Percentiles rank a stretch among this genome's conserved stretches.
phyloP scores from a whole-genome alignment of 768 basidiomycete genomes.

The Kwoniella europaea region DNA sequence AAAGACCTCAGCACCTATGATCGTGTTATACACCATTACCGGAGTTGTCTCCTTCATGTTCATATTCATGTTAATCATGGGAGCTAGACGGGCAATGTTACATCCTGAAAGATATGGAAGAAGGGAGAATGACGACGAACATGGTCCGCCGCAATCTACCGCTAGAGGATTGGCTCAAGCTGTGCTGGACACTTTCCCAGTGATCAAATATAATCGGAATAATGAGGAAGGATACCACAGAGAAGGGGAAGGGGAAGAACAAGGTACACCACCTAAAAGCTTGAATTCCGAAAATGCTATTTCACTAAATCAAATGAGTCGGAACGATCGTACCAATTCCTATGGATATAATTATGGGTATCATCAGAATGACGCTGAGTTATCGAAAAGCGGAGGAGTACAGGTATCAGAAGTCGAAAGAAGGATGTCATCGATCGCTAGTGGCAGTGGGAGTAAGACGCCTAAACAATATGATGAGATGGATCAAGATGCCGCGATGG shows the following conservation, averaged over 20 bases:
- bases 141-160: constrained; percentile 66
- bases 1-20: constrained; percentile 78
- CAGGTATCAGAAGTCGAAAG: constrained; percentile 6
- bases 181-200: constrained; percentile 92
- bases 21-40: constrained; percentile 75
- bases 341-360: neutral
- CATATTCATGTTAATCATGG: constrained; percentile 80
- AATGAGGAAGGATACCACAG: neutral
- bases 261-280: constrained; percentile 29
- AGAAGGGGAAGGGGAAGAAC: neutral
- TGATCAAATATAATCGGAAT: constrained; percentile 73
- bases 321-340: neutral
- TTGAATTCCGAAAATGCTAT: constrained; percentile 27
- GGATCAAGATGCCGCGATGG: neutral
- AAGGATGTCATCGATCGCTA: constrained; percentile 15
- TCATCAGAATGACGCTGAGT: constrained; percentile 13
- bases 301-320: neutral
- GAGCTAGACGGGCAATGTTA: constrained; percentile 78
- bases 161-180: constrained; percentile 87
- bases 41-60: constrained; percentile 86
- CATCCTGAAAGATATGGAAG: constrained; percentile 92
- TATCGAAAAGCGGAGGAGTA: constrained; percentile 18
- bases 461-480: neutral
- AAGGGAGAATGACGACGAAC: constrained; percentile 59
- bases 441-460: constrained; percentile 17